phyloP scores from a whole-genome alignment of 2,329 filamentous ascomycete species.

The Aspergillus hiratsukae region DNA sequence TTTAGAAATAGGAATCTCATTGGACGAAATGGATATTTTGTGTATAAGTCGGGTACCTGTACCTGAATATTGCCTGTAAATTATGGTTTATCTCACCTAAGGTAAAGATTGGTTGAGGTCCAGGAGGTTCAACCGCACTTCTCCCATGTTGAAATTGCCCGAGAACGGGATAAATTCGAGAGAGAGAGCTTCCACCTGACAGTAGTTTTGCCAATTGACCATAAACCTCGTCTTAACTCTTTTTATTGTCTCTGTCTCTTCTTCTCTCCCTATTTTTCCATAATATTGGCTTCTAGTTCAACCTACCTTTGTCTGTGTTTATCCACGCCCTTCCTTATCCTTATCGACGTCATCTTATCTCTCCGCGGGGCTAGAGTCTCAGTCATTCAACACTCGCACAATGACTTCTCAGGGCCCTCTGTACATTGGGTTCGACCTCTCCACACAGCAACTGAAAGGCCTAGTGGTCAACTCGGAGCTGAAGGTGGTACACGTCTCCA shows the following conservation, averaged over 20 bases:
- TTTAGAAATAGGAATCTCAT: neutral
- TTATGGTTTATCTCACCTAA: neutral
- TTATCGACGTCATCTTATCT: conserved; percentile 2
- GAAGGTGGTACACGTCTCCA: conserved; percentile 75
- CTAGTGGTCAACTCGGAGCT: conserved; percentile 81
- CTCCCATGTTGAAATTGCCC: neutral
- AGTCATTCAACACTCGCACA: conserved; percentile 8
- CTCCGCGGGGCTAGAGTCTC: neutral
- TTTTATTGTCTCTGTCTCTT: neutral
- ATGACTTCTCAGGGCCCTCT: conserved; percentile 54
- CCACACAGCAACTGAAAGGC: conserved; percentile 94
- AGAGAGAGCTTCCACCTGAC: neutral
- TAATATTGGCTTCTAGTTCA: neutral
- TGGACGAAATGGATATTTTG: neutral
- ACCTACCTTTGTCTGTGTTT: neutral
- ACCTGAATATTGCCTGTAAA: neutral
- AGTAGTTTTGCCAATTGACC: neutral
- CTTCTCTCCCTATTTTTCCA: neutral
- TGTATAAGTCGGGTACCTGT: neutral
- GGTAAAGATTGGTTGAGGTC: neutral
- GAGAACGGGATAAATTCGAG: neutral
- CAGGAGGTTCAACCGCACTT: neutral
- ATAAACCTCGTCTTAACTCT: neutral
- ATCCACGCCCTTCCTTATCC: neutral
- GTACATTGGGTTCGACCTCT: conserved; percentile 92